Conservation (phyloP, 1,284 basidiomycete genomes). For the Leccinum fallax region DNA sequence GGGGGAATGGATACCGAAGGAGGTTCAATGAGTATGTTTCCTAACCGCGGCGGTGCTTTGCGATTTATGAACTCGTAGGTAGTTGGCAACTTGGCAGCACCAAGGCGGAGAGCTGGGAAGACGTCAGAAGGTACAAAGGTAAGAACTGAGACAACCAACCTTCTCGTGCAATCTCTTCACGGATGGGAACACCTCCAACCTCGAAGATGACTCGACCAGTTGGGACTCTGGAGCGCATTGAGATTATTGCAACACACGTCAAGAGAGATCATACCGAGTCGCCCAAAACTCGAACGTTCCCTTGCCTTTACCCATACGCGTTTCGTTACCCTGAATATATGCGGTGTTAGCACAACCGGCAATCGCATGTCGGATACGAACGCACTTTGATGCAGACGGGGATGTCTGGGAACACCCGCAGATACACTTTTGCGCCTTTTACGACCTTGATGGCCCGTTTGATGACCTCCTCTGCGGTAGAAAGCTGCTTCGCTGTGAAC, state of each 20-base stretch:
- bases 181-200: constrained; percentile 88
- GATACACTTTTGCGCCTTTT: constrained; percentile 87
- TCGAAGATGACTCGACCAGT: constrained; percentile 96
- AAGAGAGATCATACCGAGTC: constrained; percentile 63
- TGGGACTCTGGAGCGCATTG: constrained; percentile 61
- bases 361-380: background rate
- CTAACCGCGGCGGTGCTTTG: constrained; percentile 76
- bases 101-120: constrained; percentile 79
- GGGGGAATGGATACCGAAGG: constrained; percentile 13
- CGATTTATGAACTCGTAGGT: constrained; percentile 87
- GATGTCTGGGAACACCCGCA: constrained; percentile 95
- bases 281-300: constrained; percentile 98
- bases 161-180: constrained; percentile 92
- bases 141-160: constrained; percentile 47
- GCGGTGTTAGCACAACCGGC: constrained; percentile 4
- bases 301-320: constrained; percentile 99
- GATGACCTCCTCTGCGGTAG: constrained; percentile 85
- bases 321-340: constrained; percentile 84
- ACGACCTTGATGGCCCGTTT: constrained; percentile 90
- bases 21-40: constrained; percentile 62
- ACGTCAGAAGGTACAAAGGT: constrained; percentile 1
- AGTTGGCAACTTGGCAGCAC: constrained; percentile 88
- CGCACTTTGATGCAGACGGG: constrained; percentile 95
- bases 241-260: background rate
- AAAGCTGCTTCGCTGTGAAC: constrained; percentile 90